Evolutionary conservation across 495 filamentous ascomycete genomes (phyloP).

Genomic region (Aspergillus cavernicola): DNA sequence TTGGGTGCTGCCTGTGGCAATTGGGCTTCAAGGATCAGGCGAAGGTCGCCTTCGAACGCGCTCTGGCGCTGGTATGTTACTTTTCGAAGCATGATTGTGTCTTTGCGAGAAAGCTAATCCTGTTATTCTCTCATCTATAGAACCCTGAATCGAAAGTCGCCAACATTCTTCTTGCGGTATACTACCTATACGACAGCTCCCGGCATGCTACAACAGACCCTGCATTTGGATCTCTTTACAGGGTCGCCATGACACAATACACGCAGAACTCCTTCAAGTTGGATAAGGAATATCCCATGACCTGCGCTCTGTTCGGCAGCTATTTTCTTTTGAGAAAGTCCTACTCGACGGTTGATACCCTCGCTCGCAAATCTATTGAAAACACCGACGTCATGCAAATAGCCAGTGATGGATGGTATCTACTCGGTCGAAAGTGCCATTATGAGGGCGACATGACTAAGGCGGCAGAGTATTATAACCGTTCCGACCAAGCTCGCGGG

Average conservation of each 20-base stretch:
- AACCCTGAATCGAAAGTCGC: conserved; percentile 88
- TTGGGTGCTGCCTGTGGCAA: conserved; percentile 95
- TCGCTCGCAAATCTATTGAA: conserved; percentile 91
- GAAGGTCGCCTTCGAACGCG: conserved; percentile 81
- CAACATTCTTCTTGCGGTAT: conserved; percentile 83
- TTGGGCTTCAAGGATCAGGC: conserved; percentile 91
- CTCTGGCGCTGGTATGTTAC: conserved; percentile 61
- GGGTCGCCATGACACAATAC: conserved; percentile 89
- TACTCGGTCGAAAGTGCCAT: conserved; percentile 86
- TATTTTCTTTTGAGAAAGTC: conserved; percentile 81
- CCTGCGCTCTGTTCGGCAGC: conserved; percentile 80
- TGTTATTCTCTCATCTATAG: conserved; percentile 23
- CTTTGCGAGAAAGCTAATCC: neutral
- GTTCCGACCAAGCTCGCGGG: conserved; percentile 84
- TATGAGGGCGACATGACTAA: conserved; percentile 61
- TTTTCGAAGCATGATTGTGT: neutral
- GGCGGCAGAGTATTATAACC: conserved; percentile 77
- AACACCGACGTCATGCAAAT: conserved; percentile 92
- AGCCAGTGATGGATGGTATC: conserved; percentile 94
- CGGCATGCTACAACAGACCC: conserved; percentile 73
- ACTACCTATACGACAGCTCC: conserved; percentile 78
- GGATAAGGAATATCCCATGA: conserved; percentile 89
- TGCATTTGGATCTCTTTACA: conserved; percentile 76
- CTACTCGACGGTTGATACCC: conserved; percentile 71
- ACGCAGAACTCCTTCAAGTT: conserved; percentile 91